A percentile compares a stretch with the other conserved stretches of the same genome.
Conservation (phyloP, 805 yeast species). For the Saccharomycopsis lassenensis region DNA sequence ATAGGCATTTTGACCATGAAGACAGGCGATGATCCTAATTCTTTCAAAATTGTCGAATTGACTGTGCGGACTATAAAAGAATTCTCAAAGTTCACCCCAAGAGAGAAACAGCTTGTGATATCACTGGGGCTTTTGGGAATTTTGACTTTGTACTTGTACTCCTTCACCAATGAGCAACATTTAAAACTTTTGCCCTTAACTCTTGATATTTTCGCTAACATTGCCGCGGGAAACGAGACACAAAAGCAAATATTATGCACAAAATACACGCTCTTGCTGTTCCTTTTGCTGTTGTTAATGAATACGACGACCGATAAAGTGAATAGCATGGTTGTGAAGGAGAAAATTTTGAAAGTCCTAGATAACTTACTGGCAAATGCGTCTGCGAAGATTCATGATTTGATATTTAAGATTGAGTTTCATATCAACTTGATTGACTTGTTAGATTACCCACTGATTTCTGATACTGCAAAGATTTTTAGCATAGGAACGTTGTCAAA, state of each 20-base stretch:
- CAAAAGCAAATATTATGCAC: slow-evolving; percentile 10
- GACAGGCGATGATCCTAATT: slow-evolving; percentile 9
- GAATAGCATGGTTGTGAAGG: slow-evolving; percentile 4
- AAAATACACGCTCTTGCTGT: slow-evolving; percentile 16
- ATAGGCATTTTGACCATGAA: slow-evolving; percentile 12
- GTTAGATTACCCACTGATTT: too few relatives aligned
- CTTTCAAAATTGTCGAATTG: slow-evolving; percentile 10
- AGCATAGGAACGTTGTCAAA: slow-evolving; percentile 7
- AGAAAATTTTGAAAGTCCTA: slow-evolving; percentile 5
- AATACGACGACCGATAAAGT: slow-evolving; percentile 3
- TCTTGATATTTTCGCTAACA: slow-evolving; percentile 7
- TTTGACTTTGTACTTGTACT: slow-evolving; percentile 10
- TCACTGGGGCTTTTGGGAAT: slow-evolving; percentile 12
- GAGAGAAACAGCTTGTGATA: slow-evolving; percentile 11
- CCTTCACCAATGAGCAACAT: slow-evolving; percentile 6
- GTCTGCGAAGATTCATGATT: slow-evolving; percentile 3
- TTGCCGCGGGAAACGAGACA: slow-evolving; percentile 12
- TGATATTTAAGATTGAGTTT: slow-evolving; percentile 8
- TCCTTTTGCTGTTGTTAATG: slow-evolving; percentile 1
- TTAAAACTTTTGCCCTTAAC: slow-evolving; percentile 7
- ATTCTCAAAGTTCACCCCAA: slow-evolving; percentile 8
- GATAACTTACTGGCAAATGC: slow-evolving; percentile 6
- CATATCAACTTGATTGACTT: slow-evolving; percentile 8
- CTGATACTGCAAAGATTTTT: slow-evolving; percentile 2
- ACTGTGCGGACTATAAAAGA: slow-evolving; percentile 7